Evolutionary conservation across 2,329 filamentous ascomycete species (phyloP), one percentile per base, ranked within the genome.

Genomic region (Aureobasidium lini): DNA sequence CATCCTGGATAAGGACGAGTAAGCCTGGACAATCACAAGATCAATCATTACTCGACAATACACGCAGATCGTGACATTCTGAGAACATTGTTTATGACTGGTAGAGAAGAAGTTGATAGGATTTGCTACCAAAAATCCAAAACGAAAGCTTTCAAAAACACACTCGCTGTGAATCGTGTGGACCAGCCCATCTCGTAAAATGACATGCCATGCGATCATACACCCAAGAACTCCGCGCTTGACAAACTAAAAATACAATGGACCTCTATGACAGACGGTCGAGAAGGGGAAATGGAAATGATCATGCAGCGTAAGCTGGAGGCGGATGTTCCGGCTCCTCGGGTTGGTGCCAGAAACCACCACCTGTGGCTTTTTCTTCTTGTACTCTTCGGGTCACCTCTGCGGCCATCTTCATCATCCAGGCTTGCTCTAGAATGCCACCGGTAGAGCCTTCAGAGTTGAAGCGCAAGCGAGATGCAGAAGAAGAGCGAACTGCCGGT

Each of bases 381-480:
- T 93, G 89, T 64, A 95, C 90, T 59, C 90, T 87, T 53, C 86
- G 80, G 37, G 91, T 90, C 67, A 97, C 93, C 73, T 97, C 94
- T 64, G 86, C 87, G 5, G 93, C 92, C 84, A 99, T 94, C 77
- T 96, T 94, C 77, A 87, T 85, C 75, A 94, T 88, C 88, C 89
- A 94, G 2, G 89, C 89, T 71, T 90, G 87, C 70, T 91, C 88
- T 29, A 90, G 77, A 50, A 90, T 89, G 16, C 78, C 78, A 13
- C 78, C 76, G 15, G 69, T 69, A 42, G 52, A 59, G 49, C 48
- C 60, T 40, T 53, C 47, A 6, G 16, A 37, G 36, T 46, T 36
- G 23, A 28, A 57, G 48, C 53, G 57, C n/a, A 52, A 42, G 11
- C 50, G 59, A 3, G 42, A 44, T 1, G 59, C 23, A 10, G 59